Percentiles rank a stretch among this genome's conserved stretches.
Conservation (phyloP, 2,329 filamentous ascomycete species). For the Madurella fahalii region DNA sequence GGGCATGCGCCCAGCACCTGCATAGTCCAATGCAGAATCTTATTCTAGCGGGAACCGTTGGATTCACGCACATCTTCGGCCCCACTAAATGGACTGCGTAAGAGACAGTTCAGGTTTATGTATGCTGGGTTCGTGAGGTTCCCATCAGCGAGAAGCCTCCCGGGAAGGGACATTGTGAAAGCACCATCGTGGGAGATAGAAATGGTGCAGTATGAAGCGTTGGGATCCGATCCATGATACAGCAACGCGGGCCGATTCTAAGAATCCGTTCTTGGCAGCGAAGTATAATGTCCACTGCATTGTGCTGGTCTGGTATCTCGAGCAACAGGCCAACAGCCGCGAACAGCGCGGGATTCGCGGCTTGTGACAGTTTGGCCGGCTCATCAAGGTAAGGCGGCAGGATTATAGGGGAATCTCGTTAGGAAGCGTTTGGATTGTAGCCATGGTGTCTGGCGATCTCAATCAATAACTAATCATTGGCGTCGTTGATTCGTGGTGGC, state of each 20-base stretch:
- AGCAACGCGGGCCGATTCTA: neutral
- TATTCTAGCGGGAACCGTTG: neutral
- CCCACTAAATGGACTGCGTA: neutral
- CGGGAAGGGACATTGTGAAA: neutral
- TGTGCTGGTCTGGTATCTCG: neutral
- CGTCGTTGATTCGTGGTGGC: too few species aligned
- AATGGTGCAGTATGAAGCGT: neutral
- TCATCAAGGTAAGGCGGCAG: neutral
- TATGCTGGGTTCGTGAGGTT: too few species aligned
- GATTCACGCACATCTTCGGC: neutral
- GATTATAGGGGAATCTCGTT: neutral
- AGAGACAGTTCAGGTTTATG: too few species aligned
- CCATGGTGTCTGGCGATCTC: neutral
- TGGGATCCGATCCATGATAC: neutral
- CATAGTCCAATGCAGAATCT: neutral
- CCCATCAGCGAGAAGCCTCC: neutral
- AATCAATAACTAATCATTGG: too few species aligned
- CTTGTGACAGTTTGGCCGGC: neutral
- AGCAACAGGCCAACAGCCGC: neutral
- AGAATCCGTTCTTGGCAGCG: neutral
- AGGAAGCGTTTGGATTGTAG: neutral
- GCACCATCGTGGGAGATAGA: neutral
- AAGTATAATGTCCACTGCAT: neutral
- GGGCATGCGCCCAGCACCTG: neutral
- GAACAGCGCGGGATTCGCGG: neutral